Evolutionary conservation across 106 monocot species (phyloP).

Genomic region (Cymbidium sinense): DNA sequence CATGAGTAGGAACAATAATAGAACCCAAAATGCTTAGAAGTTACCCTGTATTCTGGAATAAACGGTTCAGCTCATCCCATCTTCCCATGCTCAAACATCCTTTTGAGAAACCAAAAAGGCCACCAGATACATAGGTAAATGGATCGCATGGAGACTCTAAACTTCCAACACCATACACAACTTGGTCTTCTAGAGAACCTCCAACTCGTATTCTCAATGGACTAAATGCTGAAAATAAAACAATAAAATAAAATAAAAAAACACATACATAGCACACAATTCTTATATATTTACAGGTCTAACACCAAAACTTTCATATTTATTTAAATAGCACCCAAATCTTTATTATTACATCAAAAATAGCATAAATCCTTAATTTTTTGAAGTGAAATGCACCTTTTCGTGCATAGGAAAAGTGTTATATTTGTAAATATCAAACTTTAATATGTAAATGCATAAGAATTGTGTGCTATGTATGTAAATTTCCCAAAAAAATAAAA

Average conservation of each 20-base stretch:
- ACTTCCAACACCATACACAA: slow-evolving; percentile 50
- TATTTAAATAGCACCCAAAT: no score
- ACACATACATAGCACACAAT: no score
- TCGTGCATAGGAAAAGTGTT: no score
- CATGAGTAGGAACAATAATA: neutral
- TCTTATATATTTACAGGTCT: no score
- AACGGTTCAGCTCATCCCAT: slow-evolving; percentile 69
- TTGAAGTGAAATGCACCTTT: no score
- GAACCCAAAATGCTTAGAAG: neutral
- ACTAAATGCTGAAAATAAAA: slow-evolving; percentile 41
- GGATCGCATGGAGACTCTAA: slow-evolving; percentile 37
- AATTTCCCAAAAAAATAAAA: neutral
- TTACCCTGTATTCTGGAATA: slow-evolving; percentile 76
- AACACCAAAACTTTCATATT: no score
- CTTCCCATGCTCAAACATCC: slow-evolving; percentile 72
- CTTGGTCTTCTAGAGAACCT: slow-evolving; percentile 80
- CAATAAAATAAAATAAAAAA: neutral
- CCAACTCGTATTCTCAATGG: slow-evolving; percentile 71
- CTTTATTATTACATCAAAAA: no score
- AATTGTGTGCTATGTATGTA: no score
- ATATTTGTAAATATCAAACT: no score
- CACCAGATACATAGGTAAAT: slow-evolving; percentile 35
- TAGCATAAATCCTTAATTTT: no score
- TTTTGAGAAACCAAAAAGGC: slow-evolving; percentile 73
- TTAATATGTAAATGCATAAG: no score